Conservation (phyloP, 2,329 filamentous ascomycete genomes). For the Dothiorella sarmentorum region DNA sequence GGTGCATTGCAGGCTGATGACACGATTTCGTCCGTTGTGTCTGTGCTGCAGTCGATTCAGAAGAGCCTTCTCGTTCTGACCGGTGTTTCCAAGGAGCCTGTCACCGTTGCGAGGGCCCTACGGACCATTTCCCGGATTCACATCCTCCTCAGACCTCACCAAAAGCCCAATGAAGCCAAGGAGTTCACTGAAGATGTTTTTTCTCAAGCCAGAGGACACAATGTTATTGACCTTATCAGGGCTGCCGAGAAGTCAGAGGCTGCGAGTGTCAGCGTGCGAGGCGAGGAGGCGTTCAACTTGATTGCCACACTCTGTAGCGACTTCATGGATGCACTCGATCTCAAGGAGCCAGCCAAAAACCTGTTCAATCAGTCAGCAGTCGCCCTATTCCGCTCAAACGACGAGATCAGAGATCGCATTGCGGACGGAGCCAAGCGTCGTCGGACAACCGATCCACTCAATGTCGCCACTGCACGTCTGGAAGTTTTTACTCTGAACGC, state of each 20-base stretch:
- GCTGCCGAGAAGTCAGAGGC: constrained; percentile 2
- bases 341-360: constrained; percentile 18
- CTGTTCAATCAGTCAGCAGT: constrained; percentile 15
- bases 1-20: constrained; percentile 7
- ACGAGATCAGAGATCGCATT: constrained; percentile 13
- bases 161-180: background rate
- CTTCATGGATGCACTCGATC: constrained; percentile 7
- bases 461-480: background rate
- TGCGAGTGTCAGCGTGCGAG: background rate
- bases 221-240: constrained; percentile 4
- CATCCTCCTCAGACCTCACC: constrained; percentile 10
- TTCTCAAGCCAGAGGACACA: background rate
- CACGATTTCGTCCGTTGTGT: background rate
- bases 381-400: constrained; percentile 10
- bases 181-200: background rate
- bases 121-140: constrained; percentile 10
- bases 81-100: constrained; percentile 9
- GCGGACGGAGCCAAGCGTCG: constrained; percentile 9
- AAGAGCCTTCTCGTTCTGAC: constrained; percentile 5
- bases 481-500: constrained; percentile 14
- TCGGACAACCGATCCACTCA: background rate
- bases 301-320: constrained; percentile 18
- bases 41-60: constrained; percentile 7
- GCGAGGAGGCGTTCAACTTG: constrained; percentile 18
- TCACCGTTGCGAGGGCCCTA: constrained; percentile 11